phyloP scores from a whole-genome alignment of 306 rosid species.

The Prunus armeniaca region DNA sequence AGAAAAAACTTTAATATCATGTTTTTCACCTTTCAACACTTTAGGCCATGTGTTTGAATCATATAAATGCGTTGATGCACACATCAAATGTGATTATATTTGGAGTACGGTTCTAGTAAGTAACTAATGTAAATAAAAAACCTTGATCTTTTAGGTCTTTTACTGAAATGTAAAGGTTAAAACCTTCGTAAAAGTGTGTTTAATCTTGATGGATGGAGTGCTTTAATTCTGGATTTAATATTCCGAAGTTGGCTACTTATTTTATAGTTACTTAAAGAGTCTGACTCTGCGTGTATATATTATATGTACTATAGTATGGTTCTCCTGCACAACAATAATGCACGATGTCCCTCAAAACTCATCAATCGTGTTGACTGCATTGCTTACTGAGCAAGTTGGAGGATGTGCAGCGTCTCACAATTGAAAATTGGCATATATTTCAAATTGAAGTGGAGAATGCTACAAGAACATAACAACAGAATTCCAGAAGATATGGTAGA shows the following conservation, averaged over 20 bases:
- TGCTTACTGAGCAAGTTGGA: neutral
- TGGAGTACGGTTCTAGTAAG: neutral
- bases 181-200: neutral
- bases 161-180: neutral
- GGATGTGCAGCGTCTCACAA: too few relatives aligned
- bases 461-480: neutral
- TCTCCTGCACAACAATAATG: neutral
- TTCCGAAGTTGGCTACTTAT: too few relatives aligned
- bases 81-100: neutral
- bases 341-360: neutral
- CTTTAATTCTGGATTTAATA: neutral
- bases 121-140: neutral
- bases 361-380: neutral
- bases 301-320: neutral
- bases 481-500: too few relatives aligned
- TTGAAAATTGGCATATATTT: too few relatives aligned
- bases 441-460: neutral
- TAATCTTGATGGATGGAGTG: neutral
- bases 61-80: neutral
- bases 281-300: too few relatives aligned
- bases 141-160: neutral
- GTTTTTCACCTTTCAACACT: neutral
- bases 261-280: too few relatives aligned
- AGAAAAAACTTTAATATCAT: slow-evolving; percentile 5
- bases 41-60: neutral